Conservation (phyloP, 2,329 filamentous ascomycete genomes). For the Phaeosphaeriaceae sp. region DNA sequence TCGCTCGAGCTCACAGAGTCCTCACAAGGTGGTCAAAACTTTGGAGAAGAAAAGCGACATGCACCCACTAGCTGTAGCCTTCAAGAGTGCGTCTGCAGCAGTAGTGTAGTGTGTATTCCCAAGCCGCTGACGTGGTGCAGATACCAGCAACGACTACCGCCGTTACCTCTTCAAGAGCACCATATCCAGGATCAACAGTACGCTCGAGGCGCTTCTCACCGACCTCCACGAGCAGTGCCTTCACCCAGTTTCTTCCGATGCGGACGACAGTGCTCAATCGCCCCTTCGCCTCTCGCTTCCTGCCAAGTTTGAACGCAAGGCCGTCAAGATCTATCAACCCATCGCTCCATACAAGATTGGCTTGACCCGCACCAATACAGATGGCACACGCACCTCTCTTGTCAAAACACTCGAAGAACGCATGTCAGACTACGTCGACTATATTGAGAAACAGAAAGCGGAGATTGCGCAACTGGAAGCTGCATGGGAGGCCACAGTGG, state of each 20-base stretch:
- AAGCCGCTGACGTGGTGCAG: conserved; percentile 25
- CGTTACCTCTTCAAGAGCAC: conserved; percentile 28
- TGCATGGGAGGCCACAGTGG: conserved; percentile 35
- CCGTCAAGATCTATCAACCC: conserved; percentile 25
- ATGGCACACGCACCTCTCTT: conserved; percentile 16
- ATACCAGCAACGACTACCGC: conserved; percentile 35
- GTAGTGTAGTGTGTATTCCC: neutral
- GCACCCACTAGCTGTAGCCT: conserved; percentile 35
- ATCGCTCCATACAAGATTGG: conserved; percentile 25
- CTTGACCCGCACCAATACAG: conserved; percentile 9
- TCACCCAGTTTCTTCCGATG: conserved; percentile 14
- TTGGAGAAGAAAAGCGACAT: conserved; percentile 9
- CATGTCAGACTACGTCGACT: conserved; percentile 28
- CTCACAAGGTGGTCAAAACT: conserved; percentile 11
- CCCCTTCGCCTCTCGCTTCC: conserved; percentile 23
- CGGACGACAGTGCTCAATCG: conserved; percentile 3
- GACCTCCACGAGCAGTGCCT: conserved; percentile 20
- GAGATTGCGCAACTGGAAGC: conserved; percentile 27
- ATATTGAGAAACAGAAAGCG: conserved; percentile 23
- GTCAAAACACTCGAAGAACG: conserved; percentile 22
- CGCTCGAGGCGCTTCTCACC: conserved; percentile 21
- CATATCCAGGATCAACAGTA: conserved; percentile 26
- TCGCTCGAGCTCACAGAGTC: conserved; percentile 11
- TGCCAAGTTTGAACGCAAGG: conserved; percentile 24
- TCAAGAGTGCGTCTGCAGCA: conserved; percentile 29